These are phyloP conservation scores for Acanthamoeba sp. DNA, from an alignment of 208 protist species.

Conservation along the genomic window DNA sequence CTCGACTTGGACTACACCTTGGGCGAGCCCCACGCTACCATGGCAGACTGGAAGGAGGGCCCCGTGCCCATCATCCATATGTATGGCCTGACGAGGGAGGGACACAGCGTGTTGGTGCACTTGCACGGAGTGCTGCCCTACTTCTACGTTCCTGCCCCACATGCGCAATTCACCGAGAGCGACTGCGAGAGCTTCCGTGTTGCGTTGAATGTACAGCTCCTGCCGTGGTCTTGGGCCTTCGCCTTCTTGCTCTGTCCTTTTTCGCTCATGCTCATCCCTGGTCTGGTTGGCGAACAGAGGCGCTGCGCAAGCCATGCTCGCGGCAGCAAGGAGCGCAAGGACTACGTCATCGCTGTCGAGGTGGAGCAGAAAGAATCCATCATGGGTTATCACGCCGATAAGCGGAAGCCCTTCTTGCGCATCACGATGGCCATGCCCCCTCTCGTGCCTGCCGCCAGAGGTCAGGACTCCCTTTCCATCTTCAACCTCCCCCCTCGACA, in stretches of 20 bases:
- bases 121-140: constrained; percentile 94
- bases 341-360: constrained; percentile 83
- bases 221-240: background rate
- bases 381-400: constrained; percentile 78
- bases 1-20: constrained; percentile 86
- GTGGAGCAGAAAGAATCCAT: constrained; percentile 85
- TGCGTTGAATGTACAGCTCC: constrained; percentile 71
- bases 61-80: constrained; percentile 88
- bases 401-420: constrained; percentile 72
- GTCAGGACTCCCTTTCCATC: background rate
- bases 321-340: constrained; percentile 49
- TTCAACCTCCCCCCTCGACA: background rate
- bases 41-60: constrained; percentile 78
- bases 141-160: constrained; percentile 91
- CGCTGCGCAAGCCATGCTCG: background rate
- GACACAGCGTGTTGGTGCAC: constrained; percentile 91
- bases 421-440: constrained; percentile 84
- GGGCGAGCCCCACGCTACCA: constrained; percentile 77
- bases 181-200: constrained; percentile 76
- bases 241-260: constrained; percentile 8
- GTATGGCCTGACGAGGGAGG: constrained; percentile 91
- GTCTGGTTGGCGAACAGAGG: background rate
- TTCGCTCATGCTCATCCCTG: background rate
- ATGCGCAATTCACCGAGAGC: constrained; percentile 58
- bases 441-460: constrained; percentile 81